Evolutionary conservation across 31 red algal species (phyloP).

Genomic region (Asparagopsis taxiformis): DNA sequence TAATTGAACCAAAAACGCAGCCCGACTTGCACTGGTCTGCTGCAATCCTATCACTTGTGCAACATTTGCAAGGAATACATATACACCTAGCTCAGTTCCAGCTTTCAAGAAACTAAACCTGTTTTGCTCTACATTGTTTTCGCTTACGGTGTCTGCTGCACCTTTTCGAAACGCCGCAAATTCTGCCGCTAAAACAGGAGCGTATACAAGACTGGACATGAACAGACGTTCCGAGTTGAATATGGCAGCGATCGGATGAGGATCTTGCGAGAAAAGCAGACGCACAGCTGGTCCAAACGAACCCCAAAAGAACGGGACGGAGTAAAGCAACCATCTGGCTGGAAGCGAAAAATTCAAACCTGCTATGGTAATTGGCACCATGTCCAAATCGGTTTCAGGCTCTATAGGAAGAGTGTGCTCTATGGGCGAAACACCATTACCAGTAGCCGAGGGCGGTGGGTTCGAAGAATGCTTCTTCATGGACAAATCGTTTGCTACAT

Average conservation of each 20-base stretch:
- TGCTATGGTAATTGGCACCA: background rate
- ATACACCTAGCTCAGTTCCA: slow-evolving; percentile 86
- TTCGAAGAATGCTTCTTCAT: background rate
- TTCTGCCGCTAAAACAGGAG: slow-evolving; percentile 57
- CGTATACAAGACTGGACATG: slow-evolving; percentile 73
- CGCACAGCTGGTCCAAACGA: slow-evolving; percentile 90
- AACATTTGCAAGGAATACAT: slow-evolving; percentile 93
- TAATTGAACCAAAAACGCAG: slow-evolving; percentile 90
- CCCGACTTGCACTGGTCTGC: slow-evolving; percentile 76
- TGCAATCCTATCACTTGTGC: slow-evolving; percentile 92
- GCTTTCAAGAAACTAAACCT: slow-evolving; percentile 52
- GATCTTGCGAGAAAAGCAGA: slow-evolving; percentile 66
- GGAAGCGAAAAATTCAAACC: slow-evolving; percentile 16
- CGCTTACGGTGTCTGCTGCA: background rate
- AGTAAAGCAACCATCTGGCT: slow-evolving; percentile 59
- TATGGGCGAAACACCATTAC: background rate
- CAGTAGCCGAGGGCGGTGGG: background rate
- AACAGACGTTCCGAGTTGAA: slow-evolving; percentile 94
- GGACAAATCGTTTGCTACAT: background rate
- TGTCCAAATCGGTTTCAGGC: background rate
- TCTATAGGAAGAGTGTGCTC: background rate
- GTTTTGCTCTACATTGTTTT: background rate
- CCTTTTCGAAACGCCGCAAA: slow-evolving; percentile 20
- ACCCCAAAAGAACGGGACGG: slow-evolving; percentile 82
- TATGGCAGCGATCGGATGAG: slow-evolving; percentile 68